A percentile compares a stretch with the other conserved stretches of the same genome.
phyloP scores from a whole-genome alignment of 2,329 filamentous ascomycete genomes.

The Berkeleyomyces rouxiae region DNA sequence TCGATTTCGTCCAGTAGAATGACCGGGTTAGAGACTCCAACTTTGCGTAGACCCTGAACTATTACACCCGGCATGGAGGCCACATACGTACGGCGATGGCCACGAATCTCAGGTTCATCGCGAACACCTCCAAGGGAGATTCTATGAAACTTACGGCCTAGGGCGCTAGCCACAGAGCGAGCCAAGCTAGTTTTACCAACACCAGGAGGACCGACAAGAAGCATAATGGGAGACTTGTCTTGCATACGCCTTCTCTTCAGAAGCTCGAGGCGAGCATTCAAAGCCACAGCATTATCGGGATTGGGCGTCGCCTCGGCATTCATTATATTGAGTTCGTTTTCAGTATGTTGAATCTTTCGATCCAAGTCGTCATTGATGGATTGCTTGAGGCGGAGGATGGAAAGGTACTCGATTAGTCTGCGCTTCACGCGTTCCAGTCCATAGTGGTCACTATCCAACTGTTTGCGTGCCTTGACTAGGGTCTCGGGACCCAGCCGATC shows the following conservation, averaged over 20 bases:
- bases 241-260: conserved; percentile 70
- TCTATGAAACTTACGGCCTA: conserved; percentile 89
- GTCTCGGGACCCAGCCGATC: conserved; percentile 75
- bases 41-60: conserved; percentile 86
- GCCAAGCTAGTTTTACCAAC: conserved; percentile 93
- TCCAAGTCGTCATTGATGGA: conserved; percentile 72
- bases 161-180: conserved; percentile 76
- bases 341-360: conserved; percentile 52
- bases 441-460: conserved; percentile 92
- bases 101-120: conserved; percentile 92
- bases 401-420: conserved; percentile 82
- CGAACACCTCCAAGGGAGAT: conserved; percentile 92
- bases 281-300: conserved; percentile 21
- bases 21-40: conserved; percentile 87
- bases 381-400: conserved; percentile 90
- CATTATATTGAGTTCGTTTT: conserved; percentile 31
- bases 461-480: conserved; percentile 61
- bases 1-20: conserved; percentile 95
- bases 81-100: conserved; percentile 88
- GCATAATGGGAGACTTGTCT: conserved; percentile 89
- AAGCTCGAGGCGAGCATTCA: conserved; percentile 50
- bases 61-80: conserved; percentile 97
- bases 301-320: conserved; percentile 25
- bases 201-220: conserved; percentile 83
- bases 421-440: conserved; percentile 96